Evolutionary conservation across 768 basidiomycete species (phyloP).

Genomic region (Russula brevipes): DNA sequence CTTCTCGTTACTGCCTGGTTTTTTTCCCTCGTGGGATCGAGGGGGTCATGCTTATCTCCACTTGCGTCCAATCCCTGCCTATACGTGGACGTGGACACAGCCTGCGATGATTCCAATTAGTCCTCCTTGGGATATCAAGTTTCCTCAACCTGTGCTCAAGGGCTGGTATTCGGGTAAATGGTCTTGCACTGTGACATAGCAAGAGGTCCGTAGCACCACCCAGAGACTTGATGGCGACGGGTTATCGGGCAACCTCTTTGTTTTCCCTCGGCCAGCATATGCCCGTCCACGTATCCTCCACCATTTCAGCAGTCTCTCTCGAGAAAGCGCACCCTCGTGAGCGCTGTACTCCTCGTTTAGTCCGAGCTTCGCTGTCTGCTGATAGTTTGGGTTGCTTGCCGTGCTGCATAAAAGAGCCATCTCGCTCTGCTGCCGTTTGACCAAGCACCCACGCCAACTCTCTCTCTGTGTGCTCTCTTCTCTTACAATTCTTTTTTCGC

Average conservation of each 20-base stretch:
- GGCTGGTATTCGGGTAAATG: not conserved
- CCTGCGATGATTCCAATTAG: not conserved
- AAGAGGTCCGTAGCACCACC: not conserved
- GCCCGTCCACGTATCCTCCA: not conserved
- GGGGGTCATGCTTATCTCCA: not conserved
- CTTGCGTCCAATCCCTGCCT: not conserved
- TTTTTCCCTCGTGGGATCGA: not conserved
- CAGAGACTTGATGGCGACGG: not conserved
- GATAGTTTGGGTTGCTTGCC: not conserved
- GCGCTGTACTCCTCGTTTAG: not conserved
- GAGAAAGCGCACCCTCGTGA: not conserved
- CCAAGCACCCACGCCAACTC: not conserved
- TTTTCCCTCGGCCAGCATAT: not conserved
- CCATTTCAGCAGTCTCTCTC: not conserved
- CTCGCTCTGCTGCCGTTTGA: not conserved
- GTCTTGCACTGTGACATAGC: not conserved
- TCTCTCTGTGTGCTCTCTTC: not conserved
- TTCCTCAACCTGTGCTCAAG: not conserved
- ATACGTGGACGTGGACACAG: not conserved
- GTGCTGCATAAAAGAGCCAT: conserved; percentile 3
- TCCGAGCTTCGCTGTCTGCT: not conserved
- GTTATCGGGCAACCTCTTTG: not conserved
- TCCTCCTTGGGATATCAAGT: not conserved
- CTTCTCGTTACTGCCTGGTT: not conserved
- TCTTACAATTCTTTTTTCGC: not conserved